Evolutionary conservation across 2,329 filamentous ascomycete species (phyloP).

Genomic region (Neofusicoccum ribis): DNA sequence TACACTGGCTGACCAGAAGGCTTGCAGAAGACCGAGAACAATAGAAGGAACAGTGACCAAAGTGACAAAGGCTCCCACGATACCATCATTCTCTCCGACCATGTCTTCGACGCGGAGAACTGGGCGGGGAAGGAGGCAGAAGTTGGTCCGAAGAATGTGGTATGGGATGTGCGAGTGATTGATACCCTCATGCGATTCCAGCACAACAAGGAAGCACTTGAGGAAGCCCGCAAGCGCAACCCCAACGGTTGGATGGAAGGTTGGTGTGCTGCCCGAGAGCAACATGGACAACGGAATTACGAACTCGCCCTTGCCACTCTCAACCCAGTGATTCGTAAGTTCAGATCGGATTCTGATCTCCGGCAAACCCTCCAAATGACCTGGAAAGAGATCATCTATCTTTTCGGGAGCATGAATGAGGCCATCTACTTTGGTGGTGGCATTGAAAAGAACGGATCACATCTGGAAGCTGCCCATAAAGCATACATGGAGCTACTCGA

Average conservation of each 20-base stretch:
- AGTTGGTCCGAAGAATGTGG: neutral
- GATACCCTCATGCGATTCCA: neutral
- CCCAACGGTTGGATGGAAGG: neutral
- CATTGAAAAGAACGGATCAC: no score
- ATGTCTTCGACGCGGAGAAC: neutral
- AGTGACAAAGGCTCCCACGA: neutral
- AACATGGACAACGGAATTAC: neutral
- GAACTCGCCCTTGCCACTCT: neutral
- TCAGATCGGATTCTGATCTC: neutral
- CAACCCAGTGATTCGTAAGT: neutral
- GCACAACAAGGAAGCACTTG: neutral
- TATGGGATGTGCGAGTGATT: neutral
- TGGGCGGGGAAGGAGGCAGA: neutral
- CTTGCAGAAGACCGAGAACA: neutral
- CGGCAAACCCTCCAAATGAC: neutral
- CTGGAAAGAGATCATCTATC: neutral
- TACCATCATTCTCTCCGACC: no score
- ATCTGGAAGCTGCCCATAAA: neutral
- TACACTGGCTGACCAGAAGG: no score
- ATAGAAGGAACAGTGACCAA: neutral
- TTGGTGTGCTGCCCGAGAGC: neutral
- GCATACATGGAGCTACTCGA: neutral
- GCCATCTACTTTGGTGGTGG: no score
- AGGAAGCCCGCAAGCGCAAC: neutral
- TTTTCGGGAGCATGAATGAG: neutral